Percentiles rank a stretch among this genome's conserved stretches.
Evolutionary conservation across 2,329 filamentous ascomycete genomes (phyloP).

Genomic region (Pseudopyricularia javanii): DNA sequence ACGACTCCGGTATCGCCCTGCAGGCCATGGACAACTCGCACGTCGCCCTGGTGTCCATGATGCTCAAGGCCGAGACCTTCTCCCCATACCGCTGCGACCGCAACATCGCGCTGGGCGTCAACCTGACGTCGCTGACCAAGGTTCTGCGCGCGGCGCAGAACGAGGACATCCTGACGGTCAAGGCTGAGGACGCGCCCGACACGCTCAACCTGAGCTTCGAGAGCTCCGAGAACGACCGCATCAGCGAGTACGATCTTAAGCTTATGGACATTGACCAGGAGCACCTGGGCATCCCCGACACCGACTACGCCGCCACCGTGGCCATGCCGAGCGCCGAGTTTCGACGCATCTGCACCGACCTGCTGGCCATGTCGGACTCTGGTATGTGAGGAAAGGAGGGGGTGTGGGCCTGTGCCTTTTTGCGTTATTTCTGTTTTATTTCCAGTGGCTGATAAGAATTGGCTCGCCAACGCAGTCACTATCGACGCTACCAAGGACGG

Average conservation of each 20-base stretch:
- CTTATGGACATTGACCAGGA: conserved; percentile 99
- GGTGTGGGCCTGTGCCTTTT: neutral
- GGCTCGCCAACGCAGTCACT: conserved; percentile 46
- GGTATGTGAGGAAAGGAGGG: conserved; percentile 41
- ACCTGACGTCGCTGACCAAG: conserved; percentile 92
- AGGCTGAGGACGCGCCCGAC: conserved; percentile 94
- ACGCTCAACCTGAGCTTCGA: conserved; percentile 94
- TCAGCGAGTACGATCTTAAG: conserved; percentile 99
- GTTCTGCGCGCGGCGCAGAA: conserved; percentile 88
- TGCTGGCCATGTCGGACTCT: conserved; percentile 87
- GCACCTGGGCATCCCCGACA: conserved; percentile 95
- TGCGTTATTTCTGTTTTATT: too few relatives aligned
- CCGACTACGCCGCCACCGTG: conserved; percentile 91
- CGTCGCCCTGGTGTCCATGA: conserved; percentile 97
- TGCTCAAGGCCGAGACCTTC: conserved; percentile 92
- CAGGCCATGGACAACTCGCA: conserved; percentile 99
- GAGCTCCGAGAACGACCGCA: conserved; percentile 72
- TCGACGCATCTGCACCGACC: conserved; percentile 85
- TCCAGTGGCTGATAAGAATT: neutral
- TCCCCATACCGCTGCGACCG: conserved; percentile 95
- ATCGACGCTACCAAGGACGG: conserved; percentile 97
- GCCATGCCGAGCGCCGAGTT: conserved; percentile 84
- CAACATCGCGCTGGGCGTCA: conserved; percentile 96
- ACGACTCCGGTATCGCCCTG: conserved; percentile 95
- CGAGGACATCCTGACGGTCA: conserved; percentile 90